These are phyloP conservation scores for Aquilaria malaccensis DNA, from an alignment of 345 rosid species.

Conservation along the genomic window DNA sequence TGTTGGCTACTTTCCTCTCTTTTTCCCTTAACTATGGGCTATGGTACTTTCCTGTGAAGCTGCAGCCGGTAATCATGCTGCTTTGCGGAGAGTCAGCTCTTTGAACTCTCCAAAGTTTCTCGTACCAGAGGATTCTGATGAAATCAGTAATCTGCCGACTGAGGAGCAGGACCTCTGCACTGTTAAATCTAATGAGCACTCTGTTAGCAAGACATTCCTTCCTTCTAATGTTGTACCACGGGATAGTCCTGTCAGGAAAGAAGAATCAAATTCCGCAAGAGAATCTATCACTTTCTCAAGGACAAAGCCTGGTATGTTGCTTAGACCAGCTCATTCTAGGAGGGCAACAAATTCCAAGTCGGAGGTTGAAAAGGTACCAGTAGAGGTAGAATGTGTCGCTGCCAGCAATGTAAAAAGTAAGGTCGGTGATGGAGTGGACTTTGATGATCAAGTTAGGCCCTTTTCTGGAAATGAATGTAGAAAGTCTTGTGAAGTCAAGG, in stretches of 20 bases:
- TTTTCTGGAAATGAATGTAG: constrained; percentile 27
- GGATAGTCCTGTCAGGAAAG: constrained; percentile 45
- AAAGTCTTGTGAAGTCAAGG: constrained; percentile 34
- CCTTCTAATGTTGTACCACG: constrained; percentile 29
- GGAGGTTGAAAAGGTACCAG: constrained; percentile 43
- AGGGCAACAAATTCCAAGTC: constrained; percentile 43
- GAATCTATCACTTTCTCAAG: constrained; percentile 75
- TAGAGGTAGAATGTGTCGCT: constrained; percentile 36
- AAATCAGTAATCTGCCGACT: constrained; percentile 17
- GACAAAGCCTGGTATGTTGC: constrained; percentile 92
- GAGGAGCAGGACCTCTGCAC: constrained; percentile 33
- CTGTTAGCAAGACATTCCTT: constrained; percentile 31
- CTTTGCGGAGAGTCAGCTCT: constrained; percentile 36
- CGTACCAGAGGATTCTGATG: constrained; percentile 26
- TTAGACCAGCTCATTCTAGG: constrained; percentile 74
- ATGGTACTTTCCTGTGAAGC: constrained; percentile 34
- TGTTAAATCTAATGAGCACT: constrained; percentile 39
- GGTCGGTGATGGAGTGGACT: constrained; percentile 27
- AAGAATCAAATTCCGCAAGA: constrained; percentile 33
- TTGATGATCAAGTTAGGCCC: constrained; percentile 18
- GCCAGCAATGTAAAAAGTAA: constrained; percentile 17
- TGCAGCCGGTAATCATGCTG: constrained; percentile 55
- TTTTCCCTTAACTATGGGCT: neutral
- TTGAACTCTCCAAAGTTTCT: constrained; percentile 35
- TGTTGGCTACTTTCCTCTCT: neutral